Conservation (phyloP, 2,329 filamentous ascomycete genomes). For the Myriangium duriaei region DNA sequence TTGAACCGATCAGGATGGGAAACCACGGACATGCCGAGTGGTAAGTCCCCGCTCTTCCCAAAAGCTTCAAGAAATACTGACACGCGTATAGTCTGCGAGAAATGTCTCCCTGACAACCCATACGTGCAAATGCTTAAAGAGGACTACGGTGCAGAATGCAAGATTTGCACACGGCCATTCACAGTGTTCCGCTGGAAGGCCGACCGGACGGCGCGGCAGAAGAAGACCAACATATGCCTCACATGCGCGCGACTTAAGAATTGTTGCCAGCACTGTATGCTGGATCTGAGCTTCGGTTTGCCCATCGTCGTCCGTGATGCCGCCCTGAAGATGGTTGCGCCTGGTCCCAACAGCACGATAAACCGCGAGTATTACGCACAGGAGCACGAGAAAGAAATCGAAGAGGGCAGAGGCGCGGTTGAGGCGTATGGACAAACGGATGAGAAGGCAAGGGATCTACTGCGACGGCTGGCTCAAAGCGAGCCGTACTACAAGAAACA, state of each 20-base stretch:
- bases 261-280: constrained; percentile 98
- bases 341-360: constrained; percentile 80
- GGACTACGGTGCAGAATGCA: constrained; percentile 64
- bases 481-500: constrained; percentile 94
- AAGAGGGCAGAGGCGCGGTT: constrained; percentile 66
- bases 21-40: constrained; percentile 73
- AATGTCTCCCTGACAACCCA: constrained; percentile 87
- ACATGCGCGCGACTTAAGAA: constrained; percentile 97
- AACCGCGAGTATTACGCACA: constrained; percentile 97
- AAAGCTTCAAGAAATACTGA: no score
- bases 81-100: constrained; percentile 82
- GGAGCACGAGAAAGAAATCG: constrained; percentile 89
- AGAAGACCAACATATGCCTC: constrained; percentile 87
- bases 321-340: constrained; percentile 93
- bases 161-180: constrained; percentile 81
- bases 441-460: constrained; percentile 82
- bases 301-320: constrained; percentile 93
- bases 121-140: constrained; percentile 99
- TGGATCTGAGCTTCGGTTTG: constrained; percentile 89
- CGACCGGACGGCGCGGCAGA: constrained; percentile 81
- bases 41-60: no score
- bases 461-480: constrained; percentile 74
- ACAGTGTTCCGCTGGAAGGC: constrained; percentile 93
- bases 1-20: constrained; percentile 95
- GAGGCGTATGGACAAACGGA: constrained; percentile 96